Base-by-base conservation (phyloP, 2,329 filamentous ascomycete species). In the Proliferodiscus dingleyae region DNA sequence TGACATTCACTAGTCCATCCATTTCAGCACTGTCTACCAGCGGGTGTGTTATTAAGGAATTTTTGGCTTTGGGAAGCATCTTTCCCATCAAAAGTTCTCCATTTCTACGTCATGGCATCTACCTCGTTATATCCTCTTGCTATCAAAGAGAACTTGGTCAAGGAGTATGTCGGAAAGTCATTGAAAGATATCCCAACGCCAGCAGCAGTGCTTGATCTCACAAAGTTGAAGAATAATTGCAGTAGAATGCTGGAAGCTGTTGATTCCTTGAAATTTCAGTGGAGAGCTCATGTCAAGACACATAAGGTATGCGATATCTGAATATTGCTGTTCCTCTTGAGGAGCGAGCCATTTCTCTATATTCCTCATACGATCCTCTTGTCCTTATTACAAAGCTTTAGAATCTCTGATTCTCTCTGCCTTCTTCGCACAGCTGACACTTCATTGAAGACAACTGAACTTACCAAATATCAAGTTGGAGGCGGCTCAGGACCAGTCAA, bases 241-340 rank as follows among this genome's bases (percentile, higher is more conserved):
- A 66, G 71, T 49, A 71, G 78, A 28, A 90, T 93, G 85, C 75
- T 89, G 5, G 70, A 80, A 10, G 77, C 85, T 0, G 74, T 77
- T 11, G 63, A 73, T 32, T 66, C 68, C 40, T 66, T 90, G 11
- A 70, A 73, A 0, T 71, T 90, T 19, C 75, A 73, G 5, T 91
- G 88, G 70, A 72, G 87, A 47, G 82, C 84, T 1, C 87, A 93
- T 63, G 80, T 91, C 49, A 93, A 93, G 67, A 89, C 85, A 18
- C 87, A 93, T 64, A 93, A 93, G 71, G 84, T 83, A 65, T 45
- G 59, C 2, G 24, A 26, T 26, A 11, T 26, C 24, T 26, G 6
- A 26, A 6, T 11, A 26, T 26, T 26, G n/a, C n/a, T 21, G 19
- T 4, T 18, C 32, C 32, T 16, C 37, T 40, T 40, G 15, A 16